Percentiles rank a stretch among this genome's conserved stretches.
phyloP scores from a whole-genome alignment of 2,329 filamentous ascomycete genomes.

The Lithohypha guttulata region DNA sequence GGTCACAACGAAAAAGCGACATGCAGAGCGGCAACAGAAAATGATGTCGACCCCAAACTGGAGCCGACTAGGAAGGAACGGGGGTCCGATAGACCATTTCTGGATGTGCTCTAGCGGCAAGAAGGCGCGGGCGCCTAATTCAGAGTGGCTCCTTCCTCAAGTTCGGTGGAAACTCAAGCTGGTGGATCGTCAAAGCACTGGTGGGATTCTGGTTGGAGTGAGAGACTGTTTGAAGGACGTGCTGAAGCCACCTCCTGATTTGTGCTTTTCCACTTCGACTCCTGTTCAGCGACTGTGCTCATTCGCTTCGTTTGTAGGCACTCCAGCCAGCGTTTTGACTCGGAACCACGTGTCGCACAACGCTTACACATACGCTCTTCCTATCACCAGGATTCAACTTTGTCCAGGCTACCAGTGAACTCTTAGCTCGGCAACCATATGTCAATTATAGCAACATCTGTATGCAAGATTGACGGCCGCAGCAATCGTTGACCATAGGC shows the following conservation, averaged over 20 bases:
- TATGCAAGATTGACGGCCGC: background rate
- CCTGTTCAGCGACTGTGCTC: background rate
- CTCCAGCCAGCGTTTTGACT: background rate
- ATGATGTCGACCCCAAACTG: conserved; percentile 8
- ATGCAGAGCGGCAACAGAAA: conserved; percentile 8
- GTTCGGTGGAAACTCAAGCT: conserved; percentile 1
- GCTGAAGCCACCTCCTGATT: conserved; percentile 4
- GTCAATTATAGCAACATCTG: background rate
- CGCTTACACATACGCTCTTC: conserved; percentile 1
- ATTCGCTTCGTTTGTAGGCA: background rate
- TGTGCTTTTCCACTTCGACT: conserved; percentile 1
- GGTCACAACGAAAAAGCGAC: conserved; percentile 9
- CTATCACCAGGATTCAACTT: background rate
- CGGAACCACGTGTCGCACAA: conserved; percentile 1
- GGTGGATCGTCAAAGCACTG: background rate
- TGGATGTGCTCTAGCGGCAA: conserved; percentile 2
- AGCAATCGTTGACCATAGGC: background rate
- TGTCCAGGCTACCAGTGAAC: background rate
- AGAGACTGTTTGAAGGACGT: background rate
- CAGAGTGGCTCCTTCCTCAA: conserved; percentile 1
- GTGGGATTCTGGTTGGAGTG: background rate
- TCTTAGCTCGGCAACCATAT: background rate
- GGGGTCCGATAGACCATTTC: conserved; percentile 3
- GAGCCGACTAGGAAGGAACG: conserved; percentile 2
- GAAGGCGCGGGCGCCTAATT: conserved; percentile 7